These are phyloP conservation scores for Eucalyptus rudis DNA, from an alignment of 345 rosid species.

Conservation along the genomic window DNA sequence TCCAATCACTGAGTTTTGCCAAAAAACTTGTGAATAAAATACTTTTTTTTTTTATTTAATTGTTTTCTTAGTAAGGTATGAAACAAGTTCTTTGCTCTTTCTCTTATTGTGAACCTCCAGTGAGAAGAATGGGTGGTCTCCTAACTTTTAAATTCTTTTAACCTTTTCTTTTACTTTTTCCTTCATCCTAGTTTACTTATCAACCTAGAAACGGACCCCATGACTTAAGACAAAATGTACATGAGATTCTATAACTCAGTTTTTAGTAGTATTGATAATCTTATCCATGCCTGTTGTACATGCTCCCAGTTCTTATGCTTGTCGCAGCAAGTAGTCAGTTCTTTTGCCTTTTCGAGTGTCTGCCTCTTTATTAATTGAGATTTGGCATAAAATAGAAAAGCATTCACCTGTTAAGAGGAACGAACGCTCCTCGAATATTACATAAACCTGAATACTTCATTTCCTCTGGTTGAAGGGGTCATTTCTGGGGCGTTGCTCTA, in stretches of 20 bases:
- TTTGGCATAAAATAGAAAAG: background rate
- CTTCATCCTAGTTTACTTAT: too few relatives aligned
- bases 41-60: too few relatives aligned
- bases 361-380: background rate
- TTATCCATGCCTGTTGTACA: background rate
- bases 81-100: background rate
- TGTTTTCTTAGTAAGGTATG: too few relatives aligned
- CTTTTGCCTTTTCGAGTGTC: background rate
- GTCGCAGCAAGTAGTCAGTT: background rate
- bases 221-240: too few relatives aligned
- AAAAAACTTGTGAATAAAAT: too few relatives aligned
- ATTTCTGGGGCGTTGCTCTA: conserved; percentile 85
- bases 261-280: background rate
- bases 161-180: background rate
- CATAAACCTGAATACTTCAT: background rate
- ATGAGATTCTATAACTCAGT: too few relatives aligned
- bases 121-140: background rate
- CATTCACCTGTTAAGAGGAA: background rate
- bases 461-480: conserved; percentile 30
- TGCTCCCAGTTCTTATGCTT: background rate
- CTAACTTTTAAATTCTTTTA: background rate
- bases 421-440: background rate
- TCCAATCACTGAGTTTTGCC: too few relatives aligned
- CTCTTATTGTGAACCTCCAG: background rate
- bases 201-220: too few relatives aligned